Percentiles rank a stretch among this genome's conserved stretches.
Conservation (phyloP, 192 early-diverging fungal species). For the Linnemannia exigua region DNA sequence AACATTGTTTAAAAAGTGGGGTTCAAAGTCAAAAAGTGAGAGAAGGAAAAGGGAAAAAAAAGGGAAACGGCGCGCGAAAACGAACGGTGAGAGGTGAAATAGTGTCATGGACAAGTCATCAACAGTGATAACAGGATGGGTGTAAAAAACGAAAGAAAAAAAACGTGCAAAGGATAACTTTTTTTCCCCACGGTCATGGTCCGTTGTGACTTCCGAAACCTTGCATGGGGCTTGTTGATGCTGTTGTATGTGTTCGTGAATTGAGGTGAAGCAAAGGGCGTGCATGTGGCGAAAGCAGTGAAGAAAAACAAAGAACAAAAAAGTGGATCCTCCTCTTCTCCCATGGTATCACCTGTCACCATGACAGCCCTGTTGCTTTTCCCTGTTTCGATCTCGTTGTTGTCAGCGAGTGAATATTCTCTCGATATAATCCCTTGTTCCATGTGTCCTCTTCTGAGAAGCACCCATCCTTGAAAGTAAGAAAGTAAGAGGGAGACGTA, state of each 20-base stretch:
- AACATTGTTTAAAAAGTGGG: neutral
- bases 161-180: neutral
- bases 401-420: neutral
- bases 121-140: neutral
- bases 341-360: neutral
- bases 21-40: slow-evolving; percentile 1
- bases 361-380: neutral
- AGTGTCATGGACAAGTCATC: neutral
- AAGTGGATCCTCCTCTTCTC: neutral
- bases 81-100: neutral
- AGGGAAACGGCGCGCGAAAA: neutral
- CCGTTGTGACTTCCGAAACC: neutral
- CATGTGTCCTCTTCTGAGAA: neutral
- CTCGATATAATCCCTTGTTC: neutral
- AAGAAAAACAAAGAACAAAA: neutral
- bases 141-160: neutral
- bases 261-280: neutral
- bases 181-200: neutral
- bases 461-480: neutral
- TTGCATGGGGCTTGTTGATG: neutral
- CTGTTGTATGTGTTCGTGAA: neutral
- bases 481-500: neutral
- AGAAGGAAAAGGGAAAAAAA: too few relatives aligned
- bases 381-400: neutral
- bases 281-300: neutral